Evolutionary conservation across 129 eudicot genomes (phyloP), one percentile per base, ranked within the genome.

Genomic region (Arctium lappa): DNA sequence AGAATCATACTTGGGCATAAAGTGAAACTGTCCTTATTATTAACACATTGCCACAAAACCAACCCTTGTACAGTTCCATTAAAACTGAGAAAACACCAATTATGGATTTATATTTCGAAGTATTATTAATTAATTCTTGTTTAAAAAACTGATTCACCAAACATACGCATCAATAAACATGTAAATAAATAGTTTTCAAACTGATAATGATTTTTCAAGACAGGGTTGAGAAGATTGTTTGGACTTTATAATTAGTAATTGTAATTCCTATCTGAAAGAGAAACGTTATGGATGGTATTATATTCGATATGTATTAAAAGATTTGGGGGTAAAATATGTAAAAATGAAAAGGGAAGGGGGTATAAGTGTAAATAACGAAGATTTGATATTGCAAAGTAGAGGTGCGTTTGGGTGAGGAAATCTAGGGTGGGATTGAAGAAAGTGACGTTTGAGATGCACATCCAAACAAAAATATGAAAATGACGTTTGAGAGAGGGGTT

Each of bases 401-500:
- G 32, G 42, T 80, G 75, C 68, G 72, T 63, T 53, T 31, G 75
- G 50, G 32, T 39, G 80, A 48, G 68, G 69, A 82, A 77, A 82
- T 82, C 85, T 74, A 82, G 69, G 50, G 69, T 65, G 63, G 36
- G 80, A 82, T 74, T 65, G 34, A 40, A 30, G 80, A 82, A 82
- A 82, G 69, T 66, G 76, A 82, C 85, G 1, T 75, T 44, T 33
- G 76, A 66, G 81, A 68, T 69, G 2, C 75, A 79, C 69, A 69
- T 46, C 68, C 46, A 42, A 30, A 69, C 27, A 79, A 16, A 66
- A 65, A 31, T 32, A 75, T 75, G 85, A 75, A 33, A 82, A 46
- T 4, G 85, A 82, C 81, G 36, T 44, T 82, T 10, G 81, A 75
- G 76, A 10, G 81, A 75, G 70, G 76, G 85, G 46, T 50, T 65